Conservation (phyloP, 306 rosid genomes). For the Castanea mollissima region DNA sequence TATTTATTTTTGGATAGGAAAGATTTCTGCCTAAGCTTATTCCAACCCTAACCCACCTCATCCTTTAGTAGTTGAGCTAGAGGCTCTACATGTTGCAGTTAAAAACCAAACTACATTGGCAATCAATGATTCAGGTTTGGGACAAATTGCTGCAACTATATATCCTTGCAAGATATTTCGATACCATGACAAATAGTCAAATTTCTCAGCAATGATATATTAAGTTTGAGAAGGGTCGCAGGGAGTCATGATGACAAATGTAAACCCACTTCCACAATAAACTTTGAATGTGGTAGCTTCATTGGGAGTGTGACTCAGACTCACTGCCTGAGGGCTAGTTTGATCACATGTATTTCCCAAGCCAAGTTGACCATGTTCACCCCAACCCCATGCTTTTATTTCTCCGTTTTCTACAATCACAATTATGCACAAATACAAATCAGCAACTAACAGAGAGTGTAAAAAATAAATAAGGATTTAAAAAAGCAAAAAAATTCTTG, state of each 20-base stretch:
- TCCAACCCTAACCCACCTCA: too few relatives aligned
- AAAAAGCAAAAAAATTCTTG: slow-evolving; percentile 4
- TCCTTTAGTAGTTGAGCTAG: too few relatives aligned
- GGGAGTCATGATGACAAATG: slow-evolving; percentile 46
- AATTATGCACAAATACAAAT: not conserved
- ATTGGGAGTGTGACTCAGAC: slow-evolving; percentile 23
- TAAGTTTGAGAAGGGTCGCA: slow-evolving; percentile 13
- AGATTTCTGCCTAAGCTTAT: too few relatives aligned
- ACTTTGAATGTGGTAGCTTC: slow-evolving; percentile 37
- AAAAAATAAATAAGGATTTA: not conserved
- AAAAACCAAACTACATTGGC: not conserved
- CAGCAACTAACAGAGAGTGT: not conserved
- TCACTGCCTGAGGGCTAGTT: slow-evolving; percentile 51
- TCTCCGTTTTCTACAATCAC: slow-evolving; percentile 49
- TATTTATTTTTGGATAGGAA: too few relatives aligned
- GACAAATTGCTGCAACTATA: not conserved
- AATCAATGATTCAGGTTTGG: not conserved
- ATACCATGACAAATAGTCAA: not conserved
- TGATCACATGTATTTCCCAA: slow-evolving; percentile 64
- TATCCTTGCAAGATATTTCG: not conserved
- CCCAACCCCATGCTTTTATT: slow-evolving; percentile 94
- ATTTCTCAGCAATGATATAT: not conserved
- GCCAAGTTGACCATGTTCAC: slow-evolving; percentile 97
- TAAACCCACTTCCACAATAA: slow-evolving; percentile 89
- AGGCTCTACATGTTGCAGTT: too few relatives aligned